Base-by-base conservation (phyloP, 192 early-diverging fungal species). In the Coemansia sp. region DNA sequence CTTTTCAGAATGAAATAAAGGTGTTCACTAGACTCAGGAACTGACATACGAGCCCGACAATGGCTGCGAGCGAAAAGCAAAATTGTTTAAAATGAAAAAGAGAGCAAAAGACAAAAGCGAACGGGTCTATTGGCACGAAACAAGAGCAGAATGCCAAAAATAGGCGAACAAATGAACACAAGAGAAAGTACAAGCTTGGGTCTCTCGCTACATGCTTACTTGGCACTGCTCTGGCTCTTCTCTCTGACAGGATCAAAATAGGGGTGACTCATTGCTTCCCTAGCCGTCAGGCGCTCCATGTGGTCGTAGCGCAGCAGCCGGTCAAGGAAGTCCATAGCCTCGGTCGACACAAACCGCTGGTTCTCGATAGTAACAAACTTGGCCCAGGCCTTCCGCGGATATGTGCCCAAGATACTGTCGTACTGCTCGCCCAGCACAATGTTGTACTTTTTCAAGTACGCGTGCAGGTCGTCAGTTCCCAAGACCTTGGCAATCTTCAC, bases 401-500 rank as follows among this genome's bases (percentile, higher is more conserved):
- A 93, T 70, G 81, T 81, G 71, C 92, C 93, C n/a, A 99, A 78
- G 63, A 97, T 91, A 53, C 90, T 86, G 58, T 97, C 85, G 75
- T 94, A 96, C 54, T 90, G 89, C 34, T 82, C 78, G 73, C 93
- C 90, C 51, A 97, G 81, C 57, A 87, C 85, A 66, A 99, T 89
- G 49, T 92, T 87, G 75, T 99, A 99, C 72, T 97, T 97, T 58
- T 93, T 88, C 52, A 96, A 61, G 61, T 99, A 99, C 22, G 82
- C 82, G 60, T 88, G 85, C 42, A 99, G 80, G 26, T 95, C 93
- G 59, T 99, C 94, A 22, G 96, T 99, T 5, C 96, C 96, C 42
- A 99, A 81, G 4, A 99, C 93, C 65, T 92, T 93, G 42, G 94
- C 94, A 69, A 99, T 99, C 76, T 94, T 94, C 43, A 99, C 96